Evolutionary conservation across 768 basidiomycete species (phyloP), one percentile per base, ranked within the genome.

Genomic region (Tulasnella sp.): DNA sequence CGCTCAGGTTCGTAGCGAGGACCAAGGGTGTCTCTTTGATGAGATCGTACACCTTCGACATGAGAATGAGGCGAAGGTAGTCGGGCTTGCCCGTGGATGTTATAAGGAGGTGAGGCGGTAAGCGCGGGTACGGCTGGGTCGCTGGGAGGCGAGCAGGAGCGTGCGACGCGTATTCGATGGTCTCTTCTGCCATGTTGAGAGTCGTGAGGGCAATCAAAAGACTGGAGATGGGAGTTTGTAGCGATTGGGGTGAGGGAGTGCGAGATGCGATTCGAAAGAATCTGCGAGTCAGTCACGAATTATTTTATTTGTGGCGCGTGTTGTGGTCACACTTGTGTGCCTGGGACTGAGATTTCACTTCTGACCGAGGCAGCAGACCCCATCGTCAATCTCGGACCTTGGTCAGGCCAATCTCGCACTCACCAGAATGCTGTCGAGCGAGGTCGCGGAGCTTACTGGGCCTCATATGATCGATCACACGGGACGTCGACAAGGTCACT

Each of bases 11-110:
- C 19, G 88, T 86, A 35, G 96, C 95, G 67, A 86, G 85, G 22
- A 95, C 90, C 44, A 98, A 86, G 1, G 96, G 96, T 0, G 96
- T 97, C 80, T 94, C 91, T 75, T 89, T 88, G 77, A 95, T 79
- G 76, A 95, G 86, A 72, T 94, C 92, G 79, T 96, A 96, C 71
- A 95, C 93, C 79, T 91, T 93, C 5, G 92, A 86, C n/a, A 88
- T 91, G 67, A 95, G 84, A 76, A 94, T 94, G 62, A 96, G 87
- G 22, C 90, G 85, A 59, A 95, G 87, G 79, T 96, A 96, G 79
- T 96, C 94, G 2, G 94, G 93, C 6, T 87, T 87, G 29, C 87
- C 85, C 9, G 70, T 72, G 63, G 84, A 83, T 0, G 88, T 80
- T 4, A 91, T 84, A 12, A 92, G 81, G 76, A 85, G 80, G 76